phyloP scores from a whole-genome alignment of 805 yeast genomes.

The Yarrowia divulgata region DNA sequence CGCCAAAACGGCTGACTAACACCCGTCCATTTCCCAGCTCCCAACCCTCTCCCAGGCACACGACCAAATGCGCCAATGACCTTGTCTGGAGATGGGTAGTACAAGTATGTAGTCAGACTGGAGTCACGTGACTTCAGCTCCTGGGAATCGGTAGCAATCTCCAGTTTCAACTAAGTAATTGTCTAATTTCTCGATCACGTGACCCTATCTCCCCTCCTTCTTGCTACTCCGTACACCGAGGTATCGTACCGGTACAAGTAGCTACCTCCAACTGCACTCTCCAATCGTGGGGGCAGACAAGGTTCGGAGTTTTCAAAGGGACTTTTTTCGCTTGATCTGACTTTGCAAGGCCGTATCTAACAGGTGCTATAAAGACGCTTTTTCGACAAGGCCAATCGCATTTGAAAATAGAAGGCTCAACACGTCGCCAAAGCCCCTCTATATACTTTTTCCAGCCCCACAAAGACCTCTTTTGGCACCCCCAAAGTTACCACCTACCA shows the following conservation, averaged over 20 bases:
- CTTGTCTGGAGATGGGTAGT: too few relatives aligned
- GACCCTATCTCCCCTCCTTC: not conserved
- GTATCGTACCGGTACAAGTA: too few relatives aligned
- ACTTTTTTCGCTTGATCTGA: constrained; percentile 12
- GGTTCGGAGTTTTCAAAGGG: not conserved
- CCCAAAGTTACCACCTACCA: not conserved
- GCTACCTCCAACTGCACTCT: not conserved
- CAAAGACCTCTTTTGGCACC: not conserved
- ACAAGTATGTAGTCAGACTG: too few relatives aligned
- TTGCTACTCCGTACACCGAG: not conserved
- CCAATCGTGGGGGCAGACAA: constrained; percentile 4
- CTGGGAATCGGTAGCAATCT: too few relatives aligned
- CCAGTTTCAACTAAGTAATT: too few relatives aligned
- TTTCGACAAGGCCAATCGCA: not conserved
- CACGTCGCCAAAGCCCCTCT: not conserved
- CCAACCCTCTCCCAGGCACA: not conserved
- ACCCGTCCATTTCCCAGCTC: not conserved
- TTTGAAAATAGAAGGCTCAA: too few relatives aligned
- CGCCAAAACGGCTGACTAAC: too few relatives aligned
- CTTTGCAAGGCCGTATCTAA: not conserved
- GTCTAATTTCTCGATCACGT: not conserved
- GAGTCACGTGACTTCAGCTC: not conserved
- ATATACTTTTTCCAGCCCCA: not conserved
- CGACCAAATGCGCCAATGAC: not conserved
- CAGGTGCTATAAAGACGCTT: not conserved